These are phyloP conservation scores for Thalia dealbata DNA, from an alignment of 176 grass and related monocot species.

Conservation along the genomic window DNA sequence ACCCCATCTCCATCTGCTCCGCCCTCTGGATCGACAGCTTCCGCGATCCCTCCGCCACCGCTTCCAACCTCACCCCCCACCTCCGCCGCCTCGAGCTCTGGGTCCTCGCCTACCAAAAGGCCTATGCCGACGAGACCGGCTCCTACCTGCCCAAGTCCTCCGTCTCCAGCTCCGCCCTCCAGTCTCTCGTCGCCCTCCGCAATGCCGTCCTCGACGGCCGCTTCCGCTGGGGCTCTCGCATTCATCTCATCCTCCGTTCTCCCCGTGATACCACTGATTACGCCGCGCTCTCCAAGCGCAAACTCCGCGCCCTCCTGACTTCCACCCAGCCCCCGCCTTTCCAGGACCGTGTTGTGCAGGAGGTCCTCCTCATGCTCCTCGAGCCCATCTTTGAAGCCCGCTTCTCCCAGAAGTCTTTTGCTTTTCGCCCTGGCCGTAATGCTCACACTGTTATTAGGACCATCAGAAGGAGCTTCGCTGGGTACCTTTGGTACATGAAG, in stretches of 20 bases:
- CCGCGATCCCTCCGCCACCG: conserved; percentile 31
- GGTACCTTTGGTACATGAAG: conserved; percentile 92
- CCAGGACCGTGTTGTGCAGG: conserved; percentile 86
- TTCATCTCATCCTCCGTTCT: conserved; percentile 54
- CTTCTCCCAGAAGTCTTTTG: conserved; percentile 75
- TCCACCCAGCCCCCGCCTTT: conserved; percentile 57
- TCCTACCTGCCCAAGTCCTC: conserved; percentile 83
- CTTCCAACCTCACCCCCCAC: conserved; percentile 38
- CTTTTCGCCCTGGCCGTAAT: conserved; percentile 75
- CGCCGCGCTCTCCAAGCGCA: conserved; percentile 75
- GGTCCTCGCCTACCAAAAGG: conserved; percentile 96
- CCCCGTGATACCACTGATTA: conserved; percentile 56
- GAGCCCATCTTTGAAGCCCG: conserved; percentile 74
- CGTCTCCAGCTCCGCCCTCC: conserved; percentile 40
- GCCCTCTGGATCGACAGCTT: conserved; percentile 77
- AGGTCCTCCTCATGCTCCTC: conserved; percentile 80
- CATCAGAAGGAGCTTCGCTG: conserved; percentile 72
- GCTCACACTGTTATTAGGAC: conserved; percentile 64
- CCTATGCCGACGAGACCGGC: conserved; percentile 77
- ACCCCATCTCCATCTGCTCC: conserved; percentile 67
- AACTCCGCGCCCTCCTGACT: conserved; percentile 72
- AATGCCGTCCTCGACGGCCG: conserved; percentile 73
- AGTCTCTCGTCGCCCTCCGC: conserved; percentile 69
- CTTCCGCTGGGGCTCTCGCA: conserved; percentile 84
- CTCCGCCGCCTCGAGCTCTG: conserved; percentile 82